phyloP scores from a whole-genome alignment of 2,329 filamentous ascomycete species.

The Stachybotrys echinatus region DNA sequence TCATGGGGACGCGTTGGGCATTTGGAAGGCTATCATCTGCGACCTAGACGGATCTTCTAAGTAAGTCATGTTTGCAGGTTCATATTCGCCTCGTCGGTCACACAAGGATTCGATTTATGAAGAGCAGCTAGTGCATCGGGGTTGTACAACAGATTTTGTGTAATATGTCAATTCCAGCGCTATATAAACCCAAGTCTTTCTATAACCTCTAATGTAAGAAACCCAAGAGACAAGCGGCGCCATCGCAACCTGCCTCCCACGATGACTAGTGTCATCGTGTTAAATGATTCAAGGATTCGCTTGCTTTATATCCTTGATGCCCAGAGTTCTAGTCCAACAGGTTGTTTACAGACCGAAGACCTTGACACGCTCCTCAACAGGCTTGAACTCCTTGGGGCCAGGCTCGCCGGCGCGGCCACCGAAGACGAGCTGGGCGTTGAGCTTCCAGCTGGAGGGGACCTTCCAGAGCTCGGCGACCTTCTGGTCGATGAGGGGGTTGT shows the following conservation, averaged over 20 bases:
- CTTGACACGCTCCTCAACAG: slow-evolving; percentile 64
- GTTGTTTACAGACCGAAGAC: slow-evolving; percentile 46
- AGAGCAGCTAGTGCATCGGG: too few relatives aligned
- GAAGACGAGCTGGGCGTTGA: slow-evolving; percentile 82
- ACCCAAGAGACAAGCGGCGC: neutral
- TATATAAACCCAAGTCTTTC: too few relatives aligned
- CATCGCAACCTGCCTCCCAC: slow-evolving; percentile 3
- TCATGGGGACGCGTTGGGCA: neutral
- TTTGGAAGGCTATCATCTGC: neutral
- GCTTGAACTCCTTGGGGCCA: slow-evolving; percentile 58
- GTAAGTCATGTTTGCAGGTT: too few relatives aligned
- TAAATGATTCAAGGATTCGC: neutral
- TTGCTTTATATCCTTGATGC: neutral
- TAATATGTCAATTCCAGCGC: too few relatives aligned
- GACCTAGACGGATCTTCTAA: too few relatives aligned
- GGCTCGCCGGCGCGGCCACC: slow-evolving; percentile 55
- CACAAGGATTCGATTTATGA: too few relatives aligned
- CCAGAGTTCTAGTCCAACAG: neutral
- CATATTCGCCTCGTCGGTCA: too few relatives aligned
- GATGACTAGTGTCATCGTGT: too few relatives aligned
- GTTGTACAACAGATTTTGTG: too few relatives aligned
- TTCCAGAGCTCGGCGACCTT: slow-evolving; percentile 66
- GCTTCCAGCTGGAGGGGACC: slow-evolving; percentile 66
- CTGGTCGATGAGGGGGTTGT: slow-evolving; percentile 79
- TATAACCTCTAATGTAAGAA: too few relatives aligned